These are phyloP conservation scores for Coemansia sp. DNA, from an alignment of 192 early-diverging fungal genomes.

Conservation along the genomic window DNA sequence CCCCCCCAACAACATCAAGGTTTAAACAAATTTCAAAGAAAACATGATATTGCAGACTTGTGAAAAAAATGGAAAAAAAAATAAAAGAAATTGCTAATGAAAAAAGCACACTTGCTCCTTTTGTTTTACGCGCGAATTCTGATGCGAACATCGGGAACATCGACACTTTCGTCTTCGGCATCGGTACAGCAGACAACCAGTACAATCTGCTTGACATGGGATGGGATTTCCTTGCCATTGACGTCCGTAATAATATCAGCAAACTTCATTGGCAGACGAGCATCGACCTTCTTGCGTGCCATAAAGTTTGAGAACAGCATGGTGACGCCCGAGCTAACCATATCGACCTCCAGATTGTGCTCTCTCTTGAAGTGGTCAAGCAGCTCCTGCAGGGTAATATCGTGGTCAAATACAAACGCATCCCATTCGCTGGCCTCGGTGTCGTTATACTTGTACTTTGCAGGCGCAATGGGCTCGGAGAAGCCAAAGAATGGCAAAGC, in stretches of 20 bases:
- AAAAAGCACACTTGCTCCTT: background rate
- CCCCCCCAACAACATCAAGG: too few species aligned
- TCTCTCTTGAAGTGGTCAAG: constrained; percentile 80
- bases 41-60: too few species aligned
- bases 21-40: too few species aligned
- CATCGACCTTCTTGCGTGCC: constrained; percentile 81
- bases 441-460: constrained; percentile 86
- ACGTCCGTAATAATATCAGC: constrained; percentile 76
- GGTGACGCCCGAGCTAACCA: constrained; percentile 87
- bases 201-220: constrained; percentile 81
- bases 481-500: constrained; percentile 99
- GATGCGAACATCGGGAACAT: constrained; percentile 57
- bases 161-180: constrained; percentile 85
- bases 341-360: constrained; percentile 85
- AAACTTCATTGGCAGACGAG: constrained; percentile 78
- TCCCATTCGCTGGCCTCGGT: constrained; percentile 93
- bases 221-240: constrained; percentile 83
- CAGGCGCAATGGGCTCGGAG: constrained; percentile 94
- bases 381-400: constrained; percentile 88
- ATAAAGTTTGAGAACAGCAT: constrained; percentile 94
- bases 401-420: constrained; percentile 80
- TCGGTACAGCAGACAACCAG: constrained; percentile 91
- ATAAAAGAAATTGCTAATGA: background rate
- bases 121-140: constrained; percentile 47
- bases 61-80: too few species aligned